A percentile compares a stretch with the other conserved stretches of the same genome.
These are phyloP conservation scores for Tolypocladium tropicale DNA, from an alignment of 2,329 filamentous ascomycete genomes.

Conservation along the genomic window DNA sequence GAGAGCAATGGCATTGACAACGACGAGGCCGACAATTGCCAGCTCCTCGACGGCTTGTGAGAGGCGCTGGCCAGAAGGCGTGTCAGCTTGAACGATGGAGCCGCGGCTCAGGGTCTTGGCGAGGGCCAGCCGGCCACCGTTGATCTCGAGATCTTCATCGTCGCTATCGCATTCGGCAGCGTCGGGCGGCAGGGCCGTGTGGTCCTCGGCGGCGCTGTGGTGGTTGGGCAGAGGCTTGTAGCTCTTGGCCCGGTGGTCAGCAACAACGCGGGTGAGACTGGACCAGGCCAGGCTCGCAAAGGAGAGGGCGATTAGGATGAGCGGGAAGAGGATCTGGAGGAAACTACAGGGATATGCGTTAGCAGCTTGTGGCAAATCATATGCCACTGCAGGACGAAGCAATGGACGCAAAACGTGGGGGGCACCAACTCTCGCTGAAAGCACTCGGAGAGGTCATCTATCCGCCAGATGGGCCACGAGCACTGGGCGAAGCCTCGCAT, in stretches of 20 bases:
- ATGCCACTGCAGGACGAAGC: not conserved
- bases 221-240: slow-evolving; percentile 47
- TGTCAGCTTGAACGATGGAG: slow-evolving; percentile 62
- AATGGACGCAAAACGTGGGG: not conserved
- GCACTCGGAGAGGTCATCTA: slow-evolving; percentile 54
- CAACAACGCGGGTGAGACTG: slow-evolving; percentile 40
- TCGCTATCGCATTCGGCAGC: slow-evolving; percentile 44
- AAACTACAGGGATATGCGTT: slow-evolving; percentile 15
- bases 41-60: slow-evolving; percentile 66
- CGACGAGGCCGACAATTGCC: slow-evolving; percentile 62
- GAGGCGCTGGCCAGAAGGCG: slow-evolving; percentile 61
- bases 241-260: slow-evolving; percentile 37
- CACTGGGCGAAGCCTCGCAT: slow-evolving; percentile 42
- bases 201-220: slow-evolving; percentile 25
- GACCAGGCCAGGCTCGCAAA: slow-evolving; percentile 54
- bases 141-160: slow-evolving; percentile 44
- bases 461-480: slow-evolving; percentile 48
- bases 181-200: slow-evolving; percentile 42
- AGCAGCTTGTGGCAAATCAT: not conserved
- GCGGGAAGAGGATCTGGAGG: slow-evolving; percentile 63
- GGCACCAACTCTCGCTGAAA: slow-evolving; percentile 56
- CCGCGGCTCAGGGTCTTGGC: slow-evolving; percentile 51
- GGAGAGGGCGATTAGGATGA: slow-evolving; percentile 61
- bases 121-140: slow-evolving; percentile 45
- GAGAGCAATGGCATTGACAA: slow-evolving; percentile 56